phyloP scores from a whole-genome alignment of 768 basidiomycete genomes.

The Suillus placidus region DNA sequence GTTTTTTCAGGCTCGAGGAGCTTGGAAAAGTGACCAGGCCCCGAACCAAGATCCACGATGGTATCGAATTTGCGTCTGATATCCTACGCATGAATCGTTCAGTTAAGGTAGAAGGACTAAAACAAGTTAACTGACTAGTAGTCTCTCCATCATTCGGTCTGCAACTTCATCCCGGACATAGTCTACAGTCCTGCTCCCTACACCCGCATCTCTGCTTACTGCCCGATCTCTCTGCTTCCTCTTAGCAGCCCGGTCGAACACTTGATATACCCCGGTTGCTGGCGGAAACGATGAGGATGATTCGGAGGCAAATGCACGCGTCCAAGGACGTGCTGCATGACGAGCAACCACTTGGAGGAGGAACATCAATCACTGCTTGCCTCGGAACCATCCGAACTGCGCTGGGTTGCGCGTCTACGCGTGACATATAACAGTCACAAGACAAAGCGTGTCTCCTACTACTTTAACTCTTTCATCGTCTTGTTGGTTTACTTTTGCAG shows the following conservation, averaged over 20 bases:
- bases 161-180: conserved; percentile 92
- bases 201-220: conserved; percentile 56
- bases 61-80: conserved; percentile 82
- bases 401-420: conserved; percentile 8
- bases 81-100: conserved; percentile 58
- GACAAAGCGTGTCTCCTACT: not conserved
- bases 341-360: conserved; percentile 12
- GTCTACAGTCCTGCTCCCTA: conserved; percentile 77
- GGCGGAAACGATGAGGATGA: conserved; percentile 43
- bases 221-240: conserved; percentile 77
- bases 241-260: conserved; percentile 87
- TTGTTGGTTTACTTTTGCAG: not conserved
- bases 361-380: conserved; percentile 12
- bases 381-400: conserved; percentile 17
- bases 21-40: conserved; percentile 90
- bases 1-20: conserved; percentile 70
- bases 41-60: conserved; percentile 87
- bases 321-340: conserved; percentile 14
- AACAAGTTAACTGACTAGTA: conserved; percentile 58
- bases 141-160: conserved; percentile 86
- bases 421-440: conserved; percentile 8
- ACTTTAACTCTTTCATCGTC: not conserved
- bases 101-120: conserved; percentile 10
- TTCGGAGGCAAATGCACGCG: conserved; percentile 52
- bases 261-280: conserved; percentile 60